phyloP scores from a whole-genome alignment of 495 filamentous ascomycete genomes.

The Daldinia caldariorum region DNA sequence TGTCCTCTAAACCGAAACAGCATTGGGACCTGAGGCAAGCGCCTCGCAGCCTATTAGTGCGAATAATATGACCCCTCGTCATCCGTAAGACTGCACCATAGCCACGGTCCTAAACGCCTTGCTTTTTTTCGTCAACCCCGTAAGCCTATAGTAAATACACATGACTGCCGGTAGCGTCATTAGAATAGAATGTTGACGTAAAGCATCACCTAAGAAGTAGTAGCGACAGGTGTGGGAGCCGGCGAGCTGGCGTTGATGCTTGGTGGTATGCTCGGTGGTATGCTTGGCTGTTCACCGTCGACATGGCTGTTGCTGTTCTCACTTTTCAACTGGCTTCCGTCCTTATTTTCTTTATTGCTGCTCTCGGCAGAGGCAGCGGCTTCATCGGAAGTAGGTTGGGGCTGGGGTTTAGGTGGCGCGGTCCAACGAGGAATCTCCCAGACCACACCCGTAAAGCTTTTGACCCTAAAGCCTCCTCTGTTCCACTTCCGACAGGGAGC shows the following conservation, averaged over 20 bases:
- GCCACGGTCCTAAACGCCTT: conserved; percentile 38
- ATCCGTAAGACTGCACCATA: background rate
- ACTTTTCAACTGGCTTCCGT: conserved; percentile 73
- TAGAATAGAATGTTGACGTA: conserved; percentile 13
- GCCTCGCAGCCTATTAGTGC: conserved; percentile 4
- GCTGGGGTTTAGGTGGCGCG: conserved; percentile 67
- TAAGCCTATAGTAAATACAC: conserved; percentile 31
- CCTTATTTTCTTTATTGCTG: conserved; percentile 80
- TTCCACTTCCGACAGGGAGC: conserved; percentile 93
- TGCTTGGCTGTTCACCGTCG: conserved; percentile 58
- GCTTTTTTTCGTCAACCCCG: conserved; percentile 35
- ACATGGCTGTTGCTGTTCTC: conserved; percentile 73
- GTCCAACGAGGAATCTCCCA: conserved; percentile 91
- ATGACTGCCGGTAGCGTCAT: conserved; percentile 7
- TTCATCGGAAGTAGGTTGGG: conserved; percentile 48
- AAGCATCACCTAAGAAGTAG: conserved; percentile 39
- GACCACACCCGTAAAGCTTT: conserved; percentile 89
- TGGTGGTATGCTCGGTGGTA: conserved; percentile 53
- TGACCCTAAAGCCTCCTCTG: conserved; percentile 80
- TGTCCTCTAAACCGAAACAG: conserved; percentile 11
- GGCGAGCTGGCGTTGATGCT: conserved; percentile 57
- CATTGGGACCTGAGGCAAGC: conserved; percentile 2
- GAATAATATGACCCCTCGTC: conserved; percentile 16
- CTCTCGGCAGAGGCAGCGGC: conserved; percentile 66
- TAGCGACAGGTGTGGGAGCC: conserved; percentile 49